Conservation (phyloP, 371 early-diverging fungal species). For the Rhizopus stolonifer region DNA sequence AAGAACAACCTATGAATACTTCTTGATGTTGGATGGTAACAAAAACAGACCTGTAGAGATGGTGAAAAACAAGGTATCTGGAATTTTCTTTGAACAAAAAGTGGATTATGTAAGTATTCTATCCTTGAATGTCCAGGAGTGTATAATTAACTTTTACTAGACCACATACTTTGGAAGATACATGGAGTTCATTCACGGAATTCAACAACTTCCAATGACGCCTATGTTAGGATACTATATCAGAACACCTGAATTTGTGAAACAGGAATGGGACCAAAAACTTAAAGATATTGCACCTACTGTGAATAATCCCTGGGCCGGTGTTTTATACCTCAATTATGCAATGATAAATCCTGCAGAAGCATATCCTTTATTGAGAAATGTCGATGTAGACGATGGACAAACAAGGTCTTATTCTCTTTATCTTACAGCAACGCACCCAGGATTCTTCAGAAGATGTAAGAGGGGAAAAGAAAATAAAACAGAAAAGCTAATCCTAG, state of each 20-base stretch:
- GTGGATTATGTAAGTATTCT: conserved; percentile 61
- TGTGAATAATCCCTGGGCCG: conserved; percentile 53
- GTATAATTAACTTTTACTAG: conserved; percentile 24
- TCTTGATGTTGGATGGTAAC: conserved; percentile 56
- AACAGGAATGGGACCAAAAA: conserved; percentile 56
- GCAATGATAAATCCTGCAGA: conserved; percentile 45
- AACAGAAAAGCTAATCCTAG: neutral
- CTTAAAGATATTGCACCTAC: conserved; percentile 27
- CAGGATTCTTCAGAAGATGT: conserved; percentile 30
- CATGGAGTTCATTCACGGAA: conserved; percentile 73
- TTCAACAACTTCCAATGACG: conserved; percentile 80
- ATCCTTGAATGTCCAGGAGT: neutral
- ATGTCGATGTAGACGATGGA: conserved; percentile 56
- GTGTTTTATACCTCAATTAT: conserved; percentile 57
- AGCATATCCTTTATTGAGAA: conserved; percentile 43
- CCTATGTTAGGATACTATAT: conserved; percentile 57
- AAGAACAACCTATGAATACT: conserved; percentile 65
- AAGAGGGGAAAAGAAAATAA: conserved; percentile 6
- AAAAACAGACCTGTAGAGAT: conserved; percentile 50
- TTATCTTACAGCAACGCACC: conserved; percentile 55
- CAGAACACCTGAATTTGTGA: conserved; percentile 49
- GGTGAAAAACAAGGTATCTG: conserved; percentile 63
- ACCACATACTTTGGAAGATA: conserved; percentile 66
- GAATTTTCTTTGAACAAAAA: conserved; percentile 75
- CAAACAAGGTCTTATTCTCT: conserved; percentile 60